Evolutionary conservation across 495 filamentous ascomycete genomes (phyloP).

Genomic region (Aspergillus hancockii): DNA sequence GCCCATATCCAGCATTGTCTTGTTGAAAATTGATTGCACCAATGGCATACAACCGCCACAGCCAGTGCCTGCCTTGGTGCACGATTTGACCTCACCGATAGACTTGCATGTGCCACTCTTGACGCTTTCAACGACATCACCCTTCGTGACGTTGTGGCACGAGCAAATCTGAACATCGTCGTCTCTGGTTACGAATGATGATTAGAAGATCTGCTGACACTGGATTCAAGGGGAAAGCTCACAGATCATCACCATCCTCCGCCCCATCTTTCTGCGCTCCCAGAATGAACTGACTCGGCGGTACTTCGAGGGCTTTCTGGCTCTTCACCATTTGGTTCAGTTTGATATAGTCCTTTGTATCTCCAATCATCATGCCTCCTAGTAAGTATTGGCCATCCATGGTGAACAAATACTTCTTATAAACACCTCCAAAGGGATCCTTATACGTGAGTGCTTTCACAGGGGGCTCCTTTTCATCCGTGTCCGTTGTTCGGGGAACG

Average conservation of each 20-base stretch:
- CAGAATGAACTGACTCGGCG: conserved; percentile 87
- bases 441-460: conserved; percentile 92
- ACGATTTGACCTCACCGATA: conserved; percentile 85
- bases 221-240: conserved; percentile 22
- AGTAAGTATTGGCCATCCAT: conserved; percentile 89
- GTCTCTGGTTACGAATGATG: conserved; percentile 47
- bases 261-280: conserved; percentile 74
- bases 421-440: conserved; percentile 90
- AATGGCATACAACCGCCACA: conserved; percentile 95
- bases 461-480: conserved; percentile 43
- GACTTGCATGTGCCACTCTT: conserved; percentile 85
- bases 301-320: conserved; percentile 79
- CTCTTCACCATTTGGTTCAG: conserved; percentile 91
- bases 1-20: conserved; percentile 86
- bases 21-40: conserved; percentile 90
- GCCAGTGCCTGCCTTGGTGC: conserved; percentile 92
- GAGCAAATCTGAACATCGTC: conserved; percentile 93
- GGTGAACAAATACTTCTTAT: conserved; percentile 96
- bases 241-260: conserved; percentile 71
- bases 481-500: conserved; percentile 29
- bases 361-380: conserved; percentile 98
- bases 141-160: conserved; percentile 95
- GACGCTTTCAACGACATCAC: conserved; percentile 70
- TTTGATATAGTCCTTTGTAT: conserved; percentile 92
- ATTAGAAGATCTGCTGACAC: conserved; percentile 20